Base-by-base conservation (phyloP, 129 eudicot genomes). In the Ambrosia trifida region DNA sequence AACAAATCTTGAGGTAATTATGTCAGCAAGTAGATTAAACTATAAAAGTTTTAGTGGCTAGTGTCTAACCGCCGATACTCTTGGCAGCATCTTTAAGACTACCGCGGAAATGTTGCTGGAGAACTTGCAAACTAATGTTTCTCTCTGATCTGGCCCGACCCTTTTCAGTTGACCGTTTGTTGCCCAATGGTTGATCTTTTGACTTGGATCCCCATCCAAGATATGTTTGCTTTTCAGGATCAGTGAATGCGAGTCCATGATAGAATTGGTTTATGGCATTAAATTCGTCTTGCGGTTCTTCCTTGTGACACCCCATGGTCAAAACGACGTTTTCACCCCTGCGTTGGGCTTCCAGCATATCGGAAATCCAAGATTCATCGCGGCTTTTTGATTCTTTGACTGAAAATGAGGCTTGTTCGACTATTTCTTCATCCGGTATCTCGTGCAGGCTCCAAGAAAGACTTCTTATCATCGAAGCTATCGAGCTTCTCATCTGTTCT, bases 61-160 rank as follows among this genome's bases (percentile, higher is more conserved):
- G 66, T 64, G 66, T 51, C 84, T 72, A 83, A 87, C 92, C 92
- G 28, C 92, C 92, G 36, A 87, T 83, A 79, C 79, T 84, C 64
- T 80, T 84, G 7, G 88, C 92, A 44, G 92, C 92, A 43, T 87
- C 92, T 73, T 87, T 87, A 36, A 87, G 85, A 82, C 92, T 87
- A 6, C 88, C 92, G 0, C 83, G 81, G 65, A 87, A 87, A 72
- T 87, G 84, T 56, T 83, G 83, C 44, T 84, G 82, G 24, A 87
- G 80, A 72, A 78, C 86, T 75, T 87, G 79, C 81, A 87, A 77
- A 65, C 88, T 83, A 60, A 87, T 83, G 57, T 82, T 75, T 51
- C 75, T 81, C 75, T 87, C 88, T 18, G 81, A 62, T 64, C 84
- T 87, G 32, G 66, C 58, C 68, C 84, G 75, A 63, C 73, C 76